Evolutionary conservation across 2,329 filamentous ascomycete genomes (phyloP), one percentile per base, ranked within the genome.

Genomic region (Aureobasidium lini): DNA sequence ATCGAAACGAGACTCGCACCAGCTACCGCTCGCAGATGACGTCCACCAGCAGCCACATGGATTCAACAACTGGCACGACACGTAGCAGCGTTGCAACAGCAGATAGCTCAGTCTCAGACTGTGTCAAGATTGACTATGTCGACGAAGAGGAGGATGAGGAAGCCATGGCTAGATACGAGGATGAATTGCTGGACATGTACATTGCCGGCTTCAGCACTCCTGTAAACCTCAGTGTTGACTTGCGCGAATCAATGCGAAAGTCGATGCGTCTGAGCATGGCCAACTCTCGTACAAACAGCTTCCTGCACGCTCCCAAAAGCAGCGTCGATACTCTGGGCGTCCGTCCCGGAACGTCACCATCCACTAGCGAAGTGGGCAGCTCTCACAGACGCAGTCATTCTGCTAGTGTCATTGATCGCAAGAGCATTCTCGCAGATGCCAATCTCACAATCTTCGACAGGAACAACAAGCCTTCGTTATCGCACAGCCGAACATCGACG

Each of bases 51-150:
- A 85, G 82, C 67, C 73, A 79, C 42, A 73, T 81, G 53, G 81
- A 81, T 44, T 81, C 82, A 57, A 72, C 76, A 11, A 82, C 81
- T 63, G 81, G 81, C n/a, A 95, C 90, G 1, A 89, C 93, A 69
- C 82, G 89, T 62, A 95, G 89, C 71, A 96, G 91, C 68, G 80
- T 94, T 52, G 72, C 87, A 64, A 94, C 90, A 3, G 90, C 89
- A 66, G 84, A 84, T 62, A 95, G 88, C 76, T 91, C 88, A 1
- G 79, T 86, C 57, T 87, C 79, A 75, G 75, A 94, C 78, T 62
- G 80, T 79, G 72, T 90, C 58, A 86, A 89, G 73, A 84, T 71
- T 2, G 64, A 66, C 58, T 63, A 63, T n/a, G 58, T 63, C 11
- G 57, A 59, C 11, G 37, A 59, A 3, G 36, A 40, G 6, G 76